Conservation (phyloP, 2,329 filamentous ascomycete species). For the Colletotrichum tanaceti region DNA sequence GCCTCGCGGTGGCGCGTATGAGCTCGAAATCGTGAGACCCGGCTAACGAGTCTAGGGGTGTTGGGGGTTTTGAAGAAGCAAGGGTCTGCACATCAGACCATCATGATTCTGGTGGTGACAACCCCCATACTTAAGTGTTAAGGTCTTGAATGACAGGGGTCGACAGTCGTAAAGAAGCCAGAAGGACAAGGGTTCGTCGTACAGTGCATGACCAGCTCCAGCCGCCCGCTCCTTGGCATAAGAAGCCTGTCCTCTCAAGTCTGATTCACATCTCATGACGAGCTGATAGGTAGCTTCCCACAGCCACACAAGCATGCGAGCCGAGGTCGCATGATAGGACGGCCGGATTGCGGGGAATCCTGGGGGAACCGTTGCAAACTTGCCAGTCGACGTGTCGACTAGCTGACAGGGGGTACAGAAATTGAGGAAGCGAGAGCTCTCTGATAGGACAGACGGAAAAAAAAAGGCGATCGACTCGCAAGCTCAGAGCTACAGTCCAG, state of each 20-base stretch:
- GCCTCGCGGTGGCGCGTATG: neutral
- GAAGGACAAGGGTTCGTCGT: slow-evolving; percentile 7
- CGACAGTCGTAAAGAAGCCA: neutral
- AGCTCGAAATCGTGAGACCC: neutral
- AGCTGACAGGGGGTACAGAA: neutral
- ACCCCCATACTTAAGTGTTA: slow-evolving; percentile 18
- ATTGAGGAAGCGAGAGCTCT: neutral
- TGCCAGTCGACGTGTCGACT: neutral
- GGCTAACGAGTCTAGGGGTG: neutral
- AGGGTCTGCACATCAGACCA: neutral
- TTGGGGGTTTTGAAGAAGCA: neutral
- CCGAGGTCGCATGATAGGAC: slow-evolving; percentile 29
- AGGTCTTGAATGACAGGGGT: neutral
- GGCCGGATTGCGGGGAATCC: slow-evolving; percentile 33
- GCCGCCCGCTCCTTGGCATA: slow-evolving; percentile 3
- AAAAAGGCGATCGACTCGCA: neutral
- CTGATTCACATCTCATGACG: neutral
- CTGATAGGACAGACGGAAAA: slow-evolving; percentile 25
- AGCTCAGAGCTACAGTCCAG: neutral
- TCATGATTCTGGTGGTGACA: neutral
- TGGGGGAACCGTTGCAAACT: slow-evolving; percentile 13
- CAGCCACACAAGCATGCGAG: slow-evolving; percentile 14
- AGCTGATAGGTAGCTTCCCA: slow-evolving; percentile 6
- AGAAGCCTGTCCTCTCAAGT: neutral
- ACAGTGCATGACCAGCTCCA: slow-evolving; percentile 2